Base-by-base conservation (phyloP, 2,329 filamentous ascomycete genomes). In the Colletotrichum australisinense region DNA sequence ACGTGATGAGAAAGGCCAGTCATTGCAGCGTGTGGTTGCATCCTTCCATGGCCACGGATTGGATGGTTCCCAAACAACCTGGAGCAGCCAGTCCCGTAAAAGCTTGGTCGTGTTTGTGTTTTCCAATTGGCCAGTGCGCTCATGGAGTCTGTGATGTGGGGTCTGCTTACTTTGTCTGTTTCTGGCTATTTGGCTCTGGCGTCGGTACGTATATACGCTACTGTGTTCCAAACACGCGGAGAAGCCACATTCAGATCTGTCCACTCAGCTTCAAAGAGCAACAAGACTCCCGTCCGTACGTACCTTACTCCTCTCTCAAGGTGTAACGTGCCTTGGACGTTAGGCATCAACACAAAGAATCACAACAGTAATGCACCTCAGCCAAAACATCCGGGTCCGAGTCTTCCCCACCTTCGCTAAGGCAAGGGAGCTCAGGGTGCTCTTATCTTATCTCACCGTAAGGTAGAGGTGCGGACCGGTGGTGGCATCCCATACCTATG, bases 121-220 rank as follows among this genome's bases (percentile, higher is more conserved):
- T 63, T 56, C 52, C 59, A 56, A 69, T 69, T 64, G 67, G 67
- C 35, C 52, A 57, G 49, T 30, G 26, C 12, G 49, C 19, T 8
- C 11, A 19, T 26, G 22, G 24, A 22, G 35, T 68, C 49, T 56
- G 55, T 70, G 59, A 65, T 70, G 67, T 66, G 67, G 67, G 42
- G 62, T 59, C 69, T n/a, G 75, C 58, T 56, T 76, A 74, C 56
- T 74, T 75, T 32, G 70, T 74, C 77, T 32, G 69, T 67, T 24
- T 64, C 62, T 75, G 69, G 53, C 28, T 38, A 53, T 77, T 75
- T 57, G 69, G 58, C 72, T 71, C 63, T 62, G 74, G 73, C 62
- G 69, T 73, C 19, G 24, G 74, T 73, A 70, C 67, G 67, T 70
- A 66, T 24, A 55, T 5, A 46, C 26, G 19, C 30, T 53, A 69